Base-by-base conservation (phyloP, 352 stramenopile species). In the Globisporangium iwayamae region DNA sequence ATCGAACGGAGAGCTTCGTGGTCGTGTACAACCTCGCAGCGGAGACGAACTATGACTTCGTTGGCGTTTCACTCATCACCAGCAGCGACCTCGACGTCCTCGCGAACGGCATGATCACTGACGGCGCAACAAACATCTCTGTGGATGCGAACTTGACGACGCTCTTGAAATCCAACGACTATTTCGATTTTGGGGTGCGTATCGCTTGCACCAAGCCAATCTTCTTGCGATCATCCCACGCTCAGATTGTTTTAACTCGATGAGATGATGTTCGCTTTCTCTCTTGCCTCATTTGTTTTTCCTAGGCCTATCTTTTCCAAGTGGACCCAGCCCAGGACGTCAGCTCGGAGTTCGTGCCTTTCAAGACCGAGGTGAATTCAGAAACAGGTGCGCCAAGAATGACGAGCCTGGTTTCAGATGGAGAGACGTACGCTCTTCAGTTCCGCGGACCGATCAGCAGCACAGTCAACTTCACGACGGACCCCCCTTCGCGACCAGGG, bases 121-220 rank as follows among this genome's bases (percentile, higher is more conserved):
- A 73, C 4, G 62, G 65, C 4, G 70, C 73, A 34, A 59, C 56
- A 0, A 68, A 46, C 25, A 76, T 89, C 8, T 36, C 34, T 4
- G 39, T 79, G 28, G 55, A 18, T n/a, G 56, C n/a, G 0, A 46
- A 70, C 34, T 28, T 71, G 22, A 61, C 51, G 0, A 28, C 43
- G 14, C 30, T 55, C 2, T 16, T 78, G 0, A 22, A 8, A 0
- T 16, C 28, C 3, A 51, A 55, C 34, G 46, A 20, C 2, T 75
- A 65, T 47, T 88, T 90, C 36, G 81, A 90, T 3, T 85, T 84
- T 63, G 71, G 53, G 4, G 80, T 89, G 72, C 57, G 75, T 62
- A 9, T 4, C 36, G 25, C 43, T 34, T 64, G 28, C 16, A 58
- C 41, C 55, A 22, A 50, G 45, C 11, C 20, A 43, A 51, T n/a